Evolutionary conservation across 2,329 filamentous ascomycete species (phyloP).

Genomic region (Claviceps pusilla): DNA sequence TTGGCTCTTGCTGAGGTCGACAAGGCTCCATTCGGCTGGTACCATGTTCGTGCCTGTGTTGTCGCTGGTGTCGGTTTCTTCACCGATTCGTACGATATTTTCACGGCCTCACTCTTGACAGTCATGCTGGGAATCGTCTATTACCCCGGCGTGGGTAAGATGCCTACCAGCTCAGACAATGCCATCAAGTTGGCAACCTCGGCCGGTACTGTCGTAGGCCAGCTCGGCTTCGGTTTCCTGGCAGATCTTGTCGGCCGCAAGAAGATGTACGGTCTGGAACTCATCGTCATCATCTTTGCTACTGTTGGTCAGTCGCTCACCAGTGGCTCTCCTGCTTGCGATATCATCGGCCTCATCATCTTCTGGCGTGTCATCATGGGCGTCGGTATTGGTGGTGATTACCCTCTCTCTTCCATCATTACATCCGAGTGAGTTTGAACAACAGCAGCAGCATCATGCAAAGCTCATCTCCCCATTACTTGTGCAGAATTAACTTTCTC

Average conservation of each 20-base stretch:
- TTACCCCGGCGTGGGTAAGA: conserved; percentile 42
- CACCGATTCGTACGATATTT: conserved; percentile 75
- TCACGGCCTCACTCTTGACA: conserved; percentile 58
- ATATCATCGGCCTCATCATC: conserved; percentile 52
- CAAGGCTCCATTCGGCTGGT: conserved; percentile 71
- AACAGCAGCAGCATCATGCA: too few species aligned
- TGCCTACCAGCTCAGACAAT: conserved; percentile 55
- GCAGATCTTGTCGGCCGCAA: conserved; percentile 68
- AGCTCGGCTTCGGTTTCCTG: conserved; percentile 63
- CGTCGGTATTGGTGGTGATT: conserved; percentile 39
- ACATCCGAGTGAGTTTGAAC: conserved; percentile 54
- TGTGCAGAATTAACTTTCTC: too few species aligned
- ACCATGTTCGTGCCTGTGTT: conserved; percentile 61
- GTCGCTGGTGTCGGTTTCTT: conserved; percentile 82
- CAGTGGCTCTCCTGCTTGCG: conserved; percentile 46
- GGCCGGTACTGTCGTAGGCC: conserved; percentile 68
- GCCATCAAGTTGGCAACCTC: conserved; percentile 78
- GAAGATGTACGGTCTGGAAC: conserved; percentile 56
- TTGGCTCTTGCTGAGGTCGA: conserved; percentile 71
- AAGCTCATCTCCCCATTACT: not conserved
- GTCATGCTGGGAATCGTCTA: conserved; percentile 69
- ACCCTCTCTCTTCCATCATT: conserved; percentile 69
- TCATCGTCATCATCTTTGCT: conserved; percentile 67
- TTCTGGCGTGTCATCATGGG: conserved; percentile 70
- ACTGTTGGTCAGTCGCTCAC: conserved; percentile 58